These are phyloP conservation scores for Cenococcum geophilum DNA, from an alignment of 495 filamentous ascomycete species.

Conservation along the genomic window DNA sequence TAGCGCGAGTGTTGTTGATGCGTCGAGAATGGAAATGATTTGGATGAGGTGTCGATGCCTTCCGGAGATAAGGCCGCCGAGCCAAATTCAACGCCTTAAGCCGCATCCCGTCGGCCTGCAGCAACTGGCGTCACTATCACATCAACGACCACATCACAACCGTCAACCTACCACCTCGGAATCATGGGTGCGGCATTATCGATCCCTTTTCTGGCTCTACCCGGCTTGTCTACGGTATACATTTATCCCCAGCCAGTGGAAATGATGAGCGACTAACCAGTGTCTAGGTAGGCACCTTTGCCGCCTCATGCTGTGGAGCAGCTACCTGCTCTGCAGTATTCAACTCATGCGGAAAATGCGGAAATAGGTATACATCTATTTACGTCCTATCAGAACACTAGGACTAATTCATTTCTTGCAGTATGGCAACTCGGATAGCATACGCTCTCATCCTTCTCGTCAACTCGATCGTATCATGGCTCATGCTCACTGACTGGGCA, in stretches of 20 bases:
- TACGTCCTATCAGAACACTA: not conserved
- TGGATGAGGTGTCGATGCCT: not conserved
- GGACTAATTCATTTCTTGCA: conserved; percentile 36
- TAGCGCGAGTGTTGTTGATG: too few species aligned
- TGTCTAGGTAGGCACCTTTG: conserved; percentile 64
- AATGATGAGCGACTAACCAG: conserved; percentile 26
- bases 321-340: conserved; percentile 92
- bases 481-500: conserved; percentile 99
- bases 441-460: conserved; percentile 93
- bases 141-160: conserved; percentile 21
- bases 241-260: conserved; percentile 7
- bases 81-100: not conserved
- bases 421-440: conserved; percentile 93
- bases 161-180: conserved; percentile 9
- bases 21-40: not conserved
- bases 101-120: conserved; percentile 9
- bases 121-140: conserved; percentile 10
- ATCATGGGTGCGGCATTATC: conserved; percentile 89
- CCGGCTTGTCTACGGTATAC: conserved; percentile 78
- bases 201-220: conserved; percentile 79
- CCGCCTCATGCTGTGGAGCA: conserved; percentile 85
- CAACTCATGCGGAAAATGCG: conserved; percentile 91
- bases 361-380: conserved; percentile 64
- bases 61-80: conserved; percentile 13
- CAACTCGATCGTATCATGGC: conserved; percentile 96